Evolutionary conservation across 306 rosid species (phyloP), one percentile per base, ranked within the genome.

Genomic region (Quercus alba): DNA sequence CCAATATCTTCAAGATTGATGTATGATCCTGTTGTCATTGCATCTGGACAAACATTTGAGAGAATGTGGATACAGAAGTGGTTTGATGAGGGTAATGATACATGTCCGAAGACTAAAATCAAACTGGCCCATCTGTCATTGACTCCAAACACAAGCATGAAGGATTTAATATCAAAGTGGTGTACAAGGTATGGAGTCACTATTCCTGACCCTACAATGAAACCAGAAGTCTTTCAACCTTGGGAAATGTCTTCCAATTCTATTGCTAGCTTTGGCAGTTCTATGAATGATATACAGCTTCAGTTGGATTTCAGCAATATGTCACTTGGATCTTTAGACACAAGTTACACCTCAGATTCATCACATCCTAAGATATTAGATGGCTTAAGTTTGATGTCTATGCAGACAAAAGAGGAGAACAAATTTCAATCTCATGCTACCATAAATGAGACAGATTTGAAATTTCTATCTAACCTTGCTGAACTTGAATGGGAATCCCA

Each of bases 11-110:
- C 84, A 56, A 87, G 83, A 80, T 56, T 96, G 88, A 96, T 96
- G 98, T 85, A 88, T 52, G 97, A 96, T 86, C 99, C 99, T 58
- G 98, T 96, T 58, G 86, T 91, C 38, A 86, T 96, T 81, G 94
- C 85, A 25, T 96, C 99, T 5, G 97, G 97, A 69, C 85, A 69
- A 71, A 90, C 98, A 72, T 93, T 87, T 68, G 99, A 93, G 85
- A 93, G 91, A 82, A 85, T 78, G 85, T 93, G 93, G 96, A 93
- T 93, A 83, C 90, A 83, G 75, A 96, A 91, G 80, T 96, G 98
- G 99, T 90, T 96, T 81, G 86, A 82, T 56, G 97, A 90, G 85
- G 93, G 97, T 54, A 79, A 90, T 72, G 87, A 85, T 79, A 80
- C 56, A 23, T 96, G 99, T 74, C 99, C 98, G 17, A 84, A 84